Percentiles rank a stretch among this genome's conserved stretches.
These are phyloP conservation scores for Naganishia kalamii DNA, from an alignment of 768 basidiomycete species.

Conservation along the genomic window DNA sequence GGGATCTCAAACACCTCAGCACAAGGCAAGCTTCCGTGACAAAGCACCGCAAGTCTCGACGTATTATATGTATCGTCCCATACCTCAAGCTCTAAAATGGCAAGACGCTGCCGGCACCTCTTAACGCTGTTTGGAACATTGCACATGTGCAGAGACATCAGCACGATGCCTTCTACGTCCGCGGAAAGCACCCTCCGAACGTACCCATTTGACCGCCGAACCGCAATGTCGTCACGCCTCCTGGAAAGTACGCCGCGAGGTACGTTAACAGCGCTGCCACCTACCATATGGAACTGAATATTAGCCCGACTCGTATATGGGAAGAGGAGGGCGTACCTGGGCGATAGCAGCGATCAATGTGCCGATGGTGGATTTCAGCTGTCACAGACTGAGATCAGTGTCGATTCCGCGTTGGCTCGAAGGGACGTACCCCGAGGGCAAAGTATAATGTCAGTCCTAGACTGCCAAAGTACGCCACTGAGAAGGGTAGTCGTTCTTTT, in stretches of 20 bases:
- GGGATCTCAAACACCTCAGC: too few relatives aligned
- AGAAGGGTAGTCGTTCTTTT: conserved; percentile 74
- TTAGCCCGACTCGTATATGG: not conserved
- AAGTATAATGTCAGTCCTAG: conserved; percentile 85
- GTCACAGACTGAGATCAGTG: conserved; percentile 2
- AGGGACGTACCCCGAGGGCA: conserved; percentile 67
- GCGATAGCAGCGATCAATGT: conserved; percentile 75
- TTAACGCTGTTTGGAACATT: conserved; percentile 57
- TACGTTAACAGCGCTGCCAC: conserved; percentile 80
- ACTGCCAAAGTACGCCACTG: conserved; percentile 74
- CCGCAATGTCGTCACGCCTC: conserved; percentile 51
- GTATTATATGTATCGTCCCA: not conserved
- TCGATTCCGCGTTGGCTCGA: not conserved
- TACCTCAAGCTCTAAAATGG: conserved; percentile 63
- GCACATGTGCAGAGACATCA: too few relatives aligned
- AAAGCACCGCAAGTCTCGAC: too few relatives aligned
- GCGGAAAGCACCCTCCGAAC: too few relatives aligned
- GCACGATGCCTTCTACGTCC: too few relatives aligned
- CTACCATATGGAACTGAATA: conserved; percentile 45
- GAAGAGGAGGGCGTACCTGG: conserved; percentile 53
- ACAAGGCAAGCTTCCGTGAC: too few relatives aligned
- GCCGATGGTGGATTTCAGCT: conserved; percentile 79
- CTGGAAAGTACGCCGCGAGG: conserved; percentile 91
- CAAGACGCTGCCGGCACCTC: conserved; percentile 74
- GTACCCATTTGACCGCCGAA: conserved; percentile 45